Conservation (phyloP, 2,329 filamentous ascomycete species). For the Apiospora kogelbergensis region DNA sequence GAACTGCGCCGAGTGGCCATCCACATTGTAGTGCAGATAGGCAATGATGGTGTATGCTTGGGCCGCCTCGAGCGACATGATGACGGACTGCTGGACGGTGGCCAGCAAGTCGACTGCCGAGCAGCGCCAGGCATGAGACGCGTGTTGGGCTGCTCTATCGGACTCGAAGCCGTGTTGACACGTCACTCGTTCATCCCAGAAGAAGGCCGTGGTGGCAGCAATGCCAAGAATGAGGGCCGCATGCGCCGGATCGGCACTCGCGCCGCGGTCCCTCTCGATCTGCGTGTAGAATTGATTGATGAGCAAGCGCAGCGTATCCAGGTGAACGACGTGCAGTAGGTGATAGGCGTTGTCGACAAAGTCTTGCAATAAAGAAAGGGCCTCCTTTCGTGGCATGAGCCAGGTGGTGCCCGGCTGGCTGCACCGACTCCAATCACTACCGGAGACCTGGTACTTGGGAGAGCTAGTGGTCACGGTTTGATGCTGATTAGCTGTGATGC, state of each 20-base stretch:
- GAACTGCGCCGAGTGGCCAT: constrained; percentile 35
- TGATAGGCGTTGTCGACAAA: constrained; percentile 28
- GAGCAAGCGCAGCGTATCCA: constrained; percentile 19
- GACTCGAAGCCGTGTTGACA: constrained; percentile 17
- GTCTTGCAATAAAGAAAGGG: constrained; percentile 26
- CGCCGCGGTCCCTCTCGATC: constrained; percentile 13
- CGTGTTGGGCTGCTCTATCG: constrained; percentile 18
- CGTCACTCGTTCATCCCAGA: constrained; percentile 19
- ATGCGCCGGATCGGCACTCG: constrained; percentile 17
- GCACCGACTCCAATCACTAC: background rate
- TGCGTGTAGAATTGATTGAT: constrained; percentile 21
- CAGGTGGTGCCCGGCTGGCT: constrained; percentile 6
- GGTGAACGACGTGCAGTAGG: constrained; percentile 27
- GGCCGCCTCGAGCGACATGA: constrained; percentile 33
- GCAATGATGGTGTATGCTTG: constrained; percentile 39
- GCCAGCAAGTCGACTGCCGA: constrained; percentile 36
- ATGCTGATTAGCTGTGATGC: background rate
- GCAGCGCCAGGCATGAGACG: constrained; percentile 22
- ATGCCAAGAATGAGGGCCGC: constrained; percentile 29
- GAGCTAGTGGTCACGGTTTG: no score
- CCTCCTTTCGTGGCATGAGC: constrained; percentile 25
- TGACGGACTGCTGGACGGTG: constrained; percentile 28
- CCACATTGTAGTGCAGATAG: constrained; percentile 39
- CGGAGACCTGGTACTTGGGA: background rate
- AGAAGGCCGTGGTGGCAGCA: constrained; percentile 29